A percentile compares a stretch with the other conserved stretches of the same genome.
phyloP scores from a whole-genome alignment of 1,284 basidiomycete species.

The Moesziomyces parantarcticus region DNA sequence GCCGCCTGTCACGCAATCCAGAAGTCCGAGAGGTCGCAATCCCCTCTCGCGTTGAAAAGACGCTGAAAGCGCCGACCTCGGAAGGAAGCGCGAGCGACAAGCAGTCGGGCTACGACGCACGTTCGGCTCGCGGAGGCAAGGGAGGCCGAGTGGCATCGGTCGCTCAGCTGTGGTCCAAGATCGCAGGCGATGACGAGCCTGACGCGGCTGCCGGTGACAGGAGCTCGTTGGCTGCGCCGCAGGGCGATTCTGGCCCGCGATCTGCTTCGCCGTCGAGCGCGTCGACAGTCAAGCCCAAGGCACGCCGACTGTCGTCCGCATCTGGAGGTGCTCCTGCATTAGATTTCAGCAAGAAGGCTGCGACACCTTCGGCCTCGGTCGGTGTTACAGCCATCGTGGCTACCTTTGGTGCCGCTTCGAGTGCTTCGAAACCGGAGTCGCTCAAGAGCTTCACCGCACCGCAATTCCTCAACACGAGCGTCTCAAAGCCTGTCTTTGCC shows the following conservation, averaged over 20 bases:
- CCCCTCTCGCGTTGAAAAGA: conserved; percentile 37
- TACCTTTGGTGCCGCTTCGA: conserved; percentile 16
- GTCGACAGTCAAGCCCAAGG: conserved; percentile 52
- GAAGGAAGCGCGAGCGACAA: conserved; percentile 8
- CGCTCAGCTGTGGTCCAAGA: conserved; percentile 76
- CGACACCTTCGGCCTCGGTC: conserved; percentile 12
- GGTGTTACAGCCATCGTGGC: conserved; percentile 37
- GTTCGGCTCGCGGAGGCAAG: conserved; percentile 79
- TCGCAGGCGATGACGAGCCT: conserved; percentile 46
- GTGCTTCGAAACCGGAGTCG: conserved; percentile 22
- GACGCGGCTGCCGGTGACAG: conserved; percentile 1
- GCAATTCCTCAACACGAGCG: conserved; percentile 54
- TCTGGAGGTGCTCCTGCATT: conserved; percentile 50
- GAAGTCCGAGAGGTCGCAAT: conserved; percentile 39
- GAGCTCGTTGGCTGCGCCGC: conserved; percentile 16
- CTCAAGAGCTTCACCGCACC: conserved; percentile 43
- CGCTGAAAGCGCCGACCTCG: conserved; percentile 18
- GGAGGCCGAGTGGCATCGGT: conserved; percentile 81
- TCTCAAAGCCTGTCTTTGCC: conserved; percentile 43
- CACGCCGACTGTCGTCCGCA: conserved; percentile 34
- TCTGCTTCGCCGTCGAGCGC: conserved; percentile 37
- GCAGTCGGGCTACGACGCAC: conserved; percentile 73
- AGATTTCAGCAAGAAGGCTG: conserved; percentile 53
- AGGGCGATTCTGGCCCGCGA: conserved; percentile 9
- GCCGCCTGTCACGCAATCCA: conserved; percentile 16